Percentiles rank a stretch among this genome's conserved stretches.
phyloP scores from a whole-genome alignment of 2,329 filamentous ascomycete genomes.

The Pyricularia grisea region DNA sequence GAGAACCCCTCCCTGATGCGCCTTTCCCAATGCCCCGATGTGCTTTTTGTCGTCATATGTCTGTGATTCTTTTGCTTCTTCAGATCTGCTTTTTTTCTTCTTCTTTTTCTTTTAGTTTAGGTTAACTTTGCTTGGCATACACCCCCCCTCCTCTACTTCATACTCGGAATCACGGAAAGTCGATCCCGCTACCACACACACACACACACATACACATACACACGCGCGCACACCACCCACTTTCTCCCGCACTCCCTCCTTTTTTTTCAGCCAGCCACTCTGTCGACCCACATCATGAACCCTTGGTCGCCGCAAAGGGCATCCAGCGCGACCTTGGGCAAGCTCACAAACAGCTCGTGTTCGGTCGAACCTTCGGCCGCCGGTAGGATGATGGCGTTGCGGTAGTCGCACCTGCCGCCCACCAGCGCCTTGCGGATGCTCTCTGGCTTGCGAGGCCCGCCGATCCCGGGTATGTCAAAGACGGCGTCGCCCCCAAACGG shows the following conservation, averaged over 20 bases:
- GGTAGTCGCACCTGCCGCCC: slow-evolving; percentile 15
- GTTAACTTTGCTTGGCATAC: not conserved
- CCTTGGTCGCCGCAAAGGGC: slow-evolving; percentile 14
- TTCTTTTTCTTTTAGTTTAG: not conserved
- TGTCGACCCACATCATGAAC: slow-evolving; percentile 20
- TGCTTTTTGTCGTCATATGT: not conserved
- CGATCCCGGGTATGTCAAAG: slow-evolving; percentile 22
- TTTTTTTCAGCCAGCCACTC: slow-evolving; percentile 9
- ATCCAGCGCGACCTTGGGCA: slow-evolving; percentile 20
- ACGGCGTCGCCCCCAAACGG: slow-evolving; percentile 30
- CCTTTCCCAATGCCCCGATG: no score
- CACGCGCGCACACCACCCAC: not conserved
- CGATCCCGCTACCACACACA: not conserved
- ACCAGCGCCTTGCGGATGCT: slow-evolving; percentile 19
- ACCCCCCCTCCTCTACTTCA: not conserved
- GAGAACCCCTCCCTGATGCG: no score
- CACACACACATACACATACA: not conserved
- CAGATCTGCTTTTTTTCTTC: not conserved
- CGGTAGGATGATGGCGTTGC: slow-evolving; percentile 22
- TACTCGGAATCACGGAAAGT: not conserved
- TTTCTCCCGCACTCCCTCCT: not conserved
- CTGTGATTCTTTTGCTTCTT: not conserved
- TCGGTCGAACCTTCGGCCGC: slow-evolving; percentile 12
- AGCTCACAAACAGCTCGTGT: slow-evolving; percentile 22
- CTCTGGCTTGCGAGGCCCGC: slow-evolving; percentile 13